A percentile compares a stretch with the other conserved stretches of the same genome.
phyloP scores from a whole-genome alignment of 2,329 filamentous ascomycete genomes.

The Colletotrichum lentis region DNA sequence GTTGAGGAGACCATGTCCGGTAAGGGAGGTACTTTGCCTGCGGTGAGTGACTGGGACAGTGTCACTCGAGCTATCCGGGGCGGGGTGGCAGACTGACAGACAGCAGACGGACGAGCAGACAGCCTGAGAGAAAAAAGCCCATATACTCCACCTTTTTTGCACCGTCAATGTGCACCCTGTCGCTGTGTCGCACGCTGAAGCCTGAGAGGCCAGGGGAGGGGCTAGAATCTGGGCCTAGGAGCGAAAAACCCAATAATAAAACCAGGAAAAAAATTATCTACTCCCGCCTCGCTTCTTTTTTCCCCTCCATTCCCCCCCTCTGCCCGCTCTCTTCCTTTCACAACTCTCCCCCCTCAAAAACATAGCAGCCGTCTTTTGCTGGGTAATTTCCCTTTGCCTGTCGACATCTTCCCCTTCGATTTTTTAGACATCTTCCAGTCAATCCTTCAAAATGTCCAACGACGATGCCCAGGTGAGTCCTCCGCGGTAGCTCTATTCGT shows the following conservation, averaged over 20 bases:
- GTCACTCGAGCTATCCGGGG: background rate
- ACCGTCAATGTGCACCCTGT: conserved; percentile 21
- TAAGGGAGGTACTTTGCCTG: background rate
- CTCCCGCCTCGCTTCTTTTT: conserved; percentile 39
- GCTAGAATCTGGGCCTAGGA: conserved; percentile 32
- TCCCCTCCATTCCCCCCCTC: conserved; percentile 36
- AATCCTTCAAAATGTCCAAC: conserved; percentile 63
- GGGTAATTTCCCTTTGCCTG: conserved; percentile 39
- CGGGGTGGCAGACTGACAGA: conserved; percentile 6
- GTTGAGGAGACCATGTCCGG: background rate
- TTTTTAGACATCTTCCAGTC: conserved; percentile 40
- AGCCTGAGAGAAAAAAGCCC: conserved; percentile 2
- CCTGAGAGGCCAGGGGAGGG: conserved; percentile 27
- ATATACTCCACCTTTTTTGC: conserved; percentile 33
- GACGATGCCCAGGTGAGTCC: conserved; percentile 62
- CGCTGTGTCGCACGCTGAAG: conserved; percentile 19
- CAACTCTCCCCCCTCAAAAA: conserved; percentile 34
- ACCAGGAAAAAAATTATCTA: conserved; percentile 40
- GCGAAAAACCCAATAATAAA: conserved; percentile 39
- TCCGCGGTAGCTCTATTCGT: conserved; percentile 33
- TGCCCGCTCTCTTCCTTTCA: conserved; percentile 38
- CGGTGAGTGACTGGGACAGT: conserved; percentile 1
- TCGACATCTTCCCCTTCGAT: conserved; percentile 41
- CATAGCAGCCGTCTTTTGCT: conserved; percentile 36
- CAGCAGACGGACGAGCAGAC: background rate